phyloP scores from a whole-genome alignment of 371 early-diverging fungal genomes.

The Apophysomyces variabilis region DNA sequence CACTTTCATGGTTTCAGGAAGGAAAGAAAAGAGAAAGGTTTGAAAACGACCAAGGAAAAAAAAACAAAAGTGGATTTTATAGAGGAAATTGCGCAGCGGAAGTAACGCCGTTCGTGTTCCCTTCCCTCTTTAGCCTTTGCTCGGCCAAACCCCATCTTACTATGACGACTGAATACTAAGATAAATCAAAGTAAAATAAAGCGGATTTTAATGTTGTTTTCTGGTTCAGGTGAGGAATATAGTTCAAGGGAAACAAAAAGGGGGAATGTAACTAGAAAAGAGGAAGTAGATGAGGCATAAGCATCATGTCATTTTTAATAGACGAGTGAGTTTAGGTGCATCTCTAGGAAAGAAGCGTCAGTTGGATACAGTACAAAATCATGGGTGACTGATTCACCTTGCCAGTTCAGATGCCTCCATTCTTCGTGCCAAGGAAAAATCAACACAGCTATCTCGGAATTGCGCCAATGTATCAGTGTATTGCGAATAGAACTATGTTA shows the following conservation, averaged over 20 bases:
- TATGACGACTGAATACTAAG: no score
- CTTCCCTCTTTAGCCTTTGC: no score
- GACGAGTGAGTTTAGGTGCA: conserved; percentile 9
- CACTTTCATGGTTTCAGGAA: conserved; percentile 35
- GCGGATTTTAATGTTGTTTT: no score
- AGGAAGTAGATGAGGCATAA: not conserved
- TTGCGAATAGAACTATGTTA: conserved; percentile 69
- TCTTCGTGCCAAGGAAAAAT: conserved; percentile 72
- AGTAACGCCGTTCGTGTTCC: no score
- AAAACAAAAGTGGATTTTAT: conserved; percentile 1
- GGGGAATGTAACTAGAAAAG: not conserved
- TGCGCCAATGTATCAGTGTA: conserved; percentile 65
- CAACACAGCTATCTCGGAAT: conserved; percentile 65
- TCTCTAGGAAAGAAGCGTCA: not conserved
- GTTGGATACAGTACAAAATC: not conserved
- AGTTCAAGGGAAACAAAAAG: conserved; percentile 4
- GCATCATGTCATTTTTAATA: conserved; percentile 5
- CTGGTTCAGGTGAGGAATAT: no score
- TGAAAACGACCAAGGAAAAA: conserved; percentile 18
- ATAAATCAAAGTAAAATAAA: no score
- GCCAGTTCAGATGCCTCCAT: conserved; percentile 69
- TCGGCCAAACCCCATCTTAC: no score
- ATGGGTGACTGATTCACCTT: conserved; percentile 28
- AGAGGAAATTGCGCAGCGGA: no score
- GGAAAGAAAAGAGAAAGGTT: conserved; percentile 9